Percentiles rank a stretch among this genome's conserved stretches.
Conservation (phyloP, 768 basidiomycete species). For the Porphyrellus cyaneotinctus region DNA sequence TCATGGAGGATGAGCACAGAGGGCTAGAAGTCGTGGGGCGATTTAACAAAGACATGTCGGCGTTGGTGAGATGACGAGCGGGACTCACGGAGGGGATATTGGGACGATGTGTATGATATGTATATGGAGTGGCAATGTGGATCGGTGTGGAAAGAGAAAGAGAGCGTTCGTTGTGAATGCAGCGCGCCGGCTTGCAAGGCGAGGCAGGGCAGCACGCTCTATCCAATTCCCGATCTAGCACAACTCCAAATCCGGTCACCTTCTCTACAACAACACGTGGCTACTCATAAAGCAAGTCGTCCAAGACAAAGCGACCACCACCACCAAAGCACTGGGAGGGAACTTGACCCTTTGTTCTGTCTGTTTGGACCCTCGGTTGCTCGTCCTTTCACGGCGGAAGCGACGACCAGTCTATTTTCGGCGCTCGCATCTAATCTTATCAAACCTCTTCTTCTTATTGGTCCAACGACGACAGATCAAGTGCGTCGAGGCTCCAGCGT, state of each 20-base stretch:
- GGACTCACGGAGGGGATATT: conserved; percentile 2
- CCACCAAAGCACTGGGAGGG: neutral
- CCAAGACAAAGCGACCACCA: neutral
- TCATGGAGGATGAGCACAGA: conserved; percentile 17
- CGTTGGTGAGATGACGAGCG: neutral
- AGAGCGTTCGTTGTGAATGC: conserved; percentile 19
- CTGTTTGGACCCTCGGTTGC: too few species aligned
- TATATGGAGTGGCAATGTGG: conserved; percentile 5
- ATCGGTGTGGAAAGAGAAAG: conserved; percentile 7
- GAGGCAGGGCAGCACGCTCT: conserved; percentile 32
- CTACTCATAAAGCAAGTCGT: conserved; percentile 8
- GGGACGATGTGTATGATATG: neutral
- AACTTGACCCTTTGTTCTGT: too few species aligned
- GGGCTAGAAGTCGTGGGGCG: conserved; percentile 10
- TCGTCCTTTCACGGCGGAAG: neutral
- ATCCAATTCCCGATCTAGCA: conserved; percentile 29
- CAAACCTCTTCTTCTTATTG: conserved; percentile 11
- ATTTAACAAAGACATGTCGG: conserved; percentile 8
- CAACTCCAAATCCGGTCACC: conserved; percentile 17
- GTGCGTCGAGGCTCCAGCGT: conserved; percentile 28
- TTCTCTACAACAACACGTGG: conserved; percentile 31
- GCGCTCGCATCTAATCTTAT: conserved; percentile 30
- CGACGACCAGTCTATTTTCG: conserved; percentile 8
- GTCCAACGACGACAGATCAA: conserved; percentile 15
- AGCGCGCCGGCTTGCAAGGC: conserved; percentile 30